phyloP scores from a whole-genome alignment of 2,329 filamentous ascomycete species.

The Fusarium sp. region DNA sequence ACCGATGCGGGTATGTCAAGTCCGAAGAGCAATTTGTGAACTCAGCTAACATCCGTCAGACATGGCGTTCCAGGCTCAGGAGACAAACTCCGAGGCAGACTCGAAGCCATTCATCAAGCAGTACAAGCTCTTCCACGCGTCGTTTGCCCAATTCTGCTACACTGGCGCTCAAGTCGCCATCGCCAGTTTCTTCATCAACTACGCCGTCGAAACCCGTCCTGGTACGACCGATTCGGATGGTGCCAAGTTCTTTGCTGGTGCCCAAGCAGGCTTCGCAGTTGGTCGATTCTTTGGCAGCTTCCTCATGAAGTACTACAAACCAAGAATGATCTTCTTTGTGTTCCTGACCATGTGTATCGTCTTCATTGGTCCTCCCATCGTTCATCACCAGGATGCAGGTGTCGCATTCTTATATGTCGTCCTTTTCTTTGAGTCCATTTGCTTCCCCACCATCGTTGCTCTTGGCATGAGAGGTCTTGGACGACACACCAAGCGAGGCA shows the following conservation, averaged over 20 bases:
- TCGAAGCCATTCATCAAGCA: slow-evolving; percentile 76
- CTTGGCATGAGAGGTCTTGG: slow-evolving; percentile 81
- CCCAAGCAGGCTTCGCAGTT: slow-evolving; percentile 78
- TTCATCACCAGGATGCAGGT: slow-evolving; percentile 58
- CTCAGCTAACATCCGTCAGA: slow-evolving; percentile 57
- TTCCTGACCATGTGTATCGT: slow-evolving; percentile 75
- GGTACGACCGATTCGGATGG: slow-evolving; percentile 63
- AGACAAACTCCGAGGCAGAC: slow-evolving; percentile 64
- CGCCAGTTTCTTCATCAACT: slow-evolving; percentile 80
- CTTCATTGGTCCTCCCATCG: slow-evolving; percentile 67
- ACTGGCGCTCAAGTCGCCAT: slow-evolving; percentile 77
- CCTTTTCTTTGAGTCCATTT: slow-evolving; percentile 84
- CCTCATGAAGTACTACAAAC: slow-evolving; percentile 75
- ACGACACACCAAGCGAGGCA: slow-evolving; percentile 81
- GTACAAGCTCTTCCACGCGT: slow-evolving; percentile 81
- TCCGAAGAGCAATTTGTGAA: accelerated
- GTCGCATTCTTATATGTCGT: slow-evolving; percentile 75
- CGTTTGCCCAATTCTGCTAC: slow-evolving; percentile 83
- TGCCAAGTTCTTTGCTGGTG: slow-evolving; percentile 78
- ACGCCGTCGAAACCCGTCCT: slow-evolving; percentile 70
- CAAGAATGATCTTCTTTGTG: slow-evolving; percentile 74
- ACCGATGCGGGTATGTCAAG: slow-evolving; percentile 59
- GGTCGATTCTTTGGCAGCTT: slow-evolving; percentile 77
- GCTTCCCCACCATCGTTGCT: slow-evolving; percentile 85
- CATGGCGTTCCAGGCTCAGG: slow-evolving; percentile 70